Evolutionary conservation across 805 yeast species (phyloP).

Genomic region (Kodamaea kakaduensis): DNA sequence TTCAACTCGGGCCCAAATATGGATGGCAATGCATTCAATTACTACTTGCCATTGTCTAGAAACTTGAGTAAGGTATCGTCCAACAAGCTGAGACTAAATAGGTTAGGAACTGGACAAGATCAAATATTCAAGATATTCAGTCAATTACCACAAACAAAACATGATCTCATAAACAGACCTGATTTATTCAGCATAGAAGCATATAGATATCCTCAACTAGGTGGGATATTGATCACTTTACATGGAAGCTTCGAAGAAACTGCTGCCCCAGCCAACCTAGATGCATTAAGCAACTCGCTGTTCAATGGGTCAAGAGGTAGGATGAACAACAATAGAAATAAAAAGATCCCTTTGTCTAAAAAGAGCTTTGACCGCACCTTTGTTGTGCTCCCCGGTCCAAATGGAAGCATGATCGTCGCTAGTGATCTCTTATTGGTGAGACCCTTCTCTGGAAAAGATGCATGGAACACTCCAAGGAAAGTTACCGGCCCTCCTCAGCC

Average conservation of each 20-base stretch:
- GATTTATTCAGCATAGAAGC: constrained; percentile 72
- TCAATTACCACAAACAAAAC: constrained; percentile 75
- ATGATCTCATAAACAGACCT: constrained; percentile 61
- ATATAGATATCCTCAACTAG: constrained; percentile 63
- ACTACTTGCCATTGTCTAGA: constrained; percentile 70
- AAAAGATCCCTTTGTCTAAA: constrained; percentile 39
- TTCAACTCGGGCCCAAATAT: constrained; percentile 7
- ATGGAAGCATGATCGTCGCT: constrained; percentile 74
- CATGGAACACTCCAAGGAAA: constrained; percentile 47
- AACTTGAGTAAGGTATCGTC: constrained; percentile 64
- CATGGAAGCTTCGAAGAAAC: constrained; percentile 85
- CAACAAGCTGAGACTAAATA: constrained; percentile 50
- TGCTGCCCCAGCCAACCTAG: constrained; percentile 46
- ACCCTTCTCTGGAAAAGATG: constrained; percentile 48
- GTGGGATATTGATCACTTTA: constrained; percentile 71
- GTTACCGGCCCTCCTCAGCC: no score
- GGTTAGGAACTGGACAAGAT: constrained; percentile 67
- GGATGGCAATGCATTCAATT: constrained; percentile 44
- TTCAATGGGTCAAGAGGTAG: constrained; percentile 13
- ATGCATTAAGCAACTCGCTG: constrained; percentile 13
- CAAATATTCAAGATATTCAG: constrained; percentile 58
- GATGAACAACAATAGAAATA: constrained; percentile 17
- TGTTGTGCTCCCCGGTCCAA: constrained; percentile 66
- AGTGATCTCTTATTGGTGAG: constrained; percentile 77
- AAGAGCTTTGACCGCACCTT: constrained; percentile 87